phyloP scores from a whole-genome alignment of 1,284 basidiomycete genomes.

The Pseudozyma flocculosa region DNA sequence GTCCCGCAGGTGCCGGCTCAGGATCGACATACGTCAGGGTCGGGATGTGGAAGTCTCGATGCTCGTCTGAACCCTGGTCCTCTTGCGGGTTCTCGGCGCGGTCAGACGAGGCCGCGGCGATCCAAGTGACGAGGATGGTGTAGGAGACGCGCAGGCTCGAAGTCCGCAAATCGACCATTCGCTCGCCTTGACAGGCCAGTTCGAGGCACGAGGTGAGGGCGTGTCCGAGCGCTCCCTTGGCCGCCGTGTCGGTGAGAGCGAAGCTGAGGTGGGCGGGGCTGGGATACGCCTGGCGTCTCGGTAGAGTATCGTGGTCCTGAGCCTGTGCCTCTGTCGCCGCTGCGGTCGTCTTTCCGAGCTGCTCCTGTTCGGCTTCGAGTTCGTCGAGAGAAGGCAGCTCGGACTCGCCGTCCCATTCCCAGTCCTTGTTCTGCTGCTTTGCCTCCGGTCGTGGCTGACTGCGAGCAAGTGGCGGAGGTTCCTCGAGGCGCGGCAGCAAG shows the following conservation, averaged over 20 bases:
- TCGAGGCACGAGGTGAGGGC: slow-evolving; percentile 16
- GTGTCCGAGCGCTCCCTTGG: slow-evolving; percentile 30
- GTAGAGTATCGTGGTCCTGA: too few relatives aligned
- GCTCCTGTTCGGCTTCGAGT: slow-evolving; percentile 2
- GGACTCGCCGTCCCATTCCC: slow-evolving; percentile 56
- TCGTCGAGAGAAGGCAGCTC: slow-evolving; percentile 47
- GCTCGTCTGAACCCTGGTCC: too few relatives aligned
- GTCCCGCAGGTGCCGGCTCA: too few relatives aligned
- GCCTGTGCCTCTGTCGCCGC: background rate
- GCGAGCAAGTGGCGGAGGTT: too few relatives aligned
- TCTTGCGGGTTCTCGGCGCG: too few relatives aligned
- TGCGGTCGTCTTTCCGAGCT: background rate
- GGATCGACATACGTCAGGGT: too few relatives aligned
- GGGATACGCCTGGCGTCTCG: slow-evolving; percentile 5
- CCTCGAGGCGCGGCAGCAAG: slow-evolving; percentile 22
- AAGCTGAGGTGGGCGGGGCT: slow-evolving; percentile 9
- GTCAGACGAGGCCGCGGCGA: slow-evolving; percentile 4
- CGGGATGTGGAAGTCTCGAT: too few relatives aligned
- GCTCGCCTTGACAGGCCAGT: slow-evolving; percentile 14
- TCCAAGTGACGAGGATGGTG: slow-evolving; percentile 17
- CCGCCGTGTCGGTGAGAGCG: slow-evolving; percentile 8
- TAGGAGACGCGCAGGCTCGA: slow-evolving; percentile 9
- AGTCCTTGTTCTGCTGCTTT: slow-evolving; percentile 17
- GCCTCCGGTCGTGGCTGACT: too few relatives aligned
- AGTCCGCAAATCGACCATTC: background rate